These are phyloP conservation scores for Cantharellus cinnabarinus DNA, from an alignment of 768 basidiomycete species.

Conservation along the genomic window DNA sequence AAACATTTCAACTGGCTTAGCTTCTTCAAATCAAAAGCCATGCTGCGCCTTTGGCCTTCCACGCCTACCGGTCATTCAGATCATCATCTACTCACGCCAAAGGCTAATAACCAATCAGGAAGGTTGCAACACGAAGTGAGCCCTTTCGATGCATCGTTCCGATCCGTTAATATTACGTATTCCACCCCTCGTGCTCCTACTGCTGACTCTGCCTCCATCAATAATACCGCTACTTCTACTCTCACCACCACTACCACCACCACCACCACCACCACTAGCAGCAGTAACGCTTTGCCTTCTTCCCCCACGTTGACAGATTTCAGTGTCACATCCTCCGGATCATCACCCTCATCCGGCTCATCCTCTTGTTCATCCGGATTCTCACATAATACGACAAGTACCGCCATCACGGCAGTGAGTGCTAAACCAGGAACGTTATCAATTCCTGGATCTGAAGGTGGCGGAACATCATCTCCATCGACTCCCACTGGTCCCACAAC, in stretches of 20 bases:
- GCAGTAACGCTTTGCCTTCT: too few relatives aligned
- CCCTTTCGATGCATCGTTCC: constrained; percentile 35
- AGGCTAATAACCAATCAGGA: constrained; percentile 24
- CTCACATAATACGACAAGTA: too few relatives aligned
- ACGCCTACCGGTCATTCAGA: constrained; percentile 27
- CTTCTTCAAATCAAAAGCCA: background rate
- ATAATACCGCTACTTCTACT: background rate
- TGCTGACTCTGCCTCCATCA: background rate
- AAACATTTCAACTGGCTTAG: background rate
- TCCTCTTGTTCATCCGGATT: too few relatives aligned
- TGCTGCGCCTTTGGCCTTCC: constrained; percentile 43
- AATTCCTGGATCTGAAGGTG: too few relatives aligned
- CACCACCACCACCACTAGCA: too few relatives aligned
- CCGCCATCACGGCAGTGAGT: too few relatives aligned
- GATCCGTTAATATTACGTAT: constrained; percentile 4
- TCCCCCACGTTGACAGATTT: too few relatives aligned
- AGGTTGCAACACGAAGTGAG: constrained; percentile 20
- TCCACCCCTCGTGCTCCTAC: background rate
- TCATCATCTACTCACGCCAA: constrained; percentile 25
- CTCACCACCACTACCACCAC: too few relatives aligned
- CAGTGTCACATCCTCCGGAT: too few relatives aligned
- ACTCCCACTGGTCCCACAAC: background rate
- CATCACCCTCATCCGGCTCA: too few relatives aligned
- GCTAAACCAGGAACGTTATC: too few relatives aligned
- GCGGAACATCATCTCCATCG: too few relatives aligned